Evolutionary conservation across 306 rosid species (phyloP).

Genomic region (Notholithocarpus densiflorus): DNA sequence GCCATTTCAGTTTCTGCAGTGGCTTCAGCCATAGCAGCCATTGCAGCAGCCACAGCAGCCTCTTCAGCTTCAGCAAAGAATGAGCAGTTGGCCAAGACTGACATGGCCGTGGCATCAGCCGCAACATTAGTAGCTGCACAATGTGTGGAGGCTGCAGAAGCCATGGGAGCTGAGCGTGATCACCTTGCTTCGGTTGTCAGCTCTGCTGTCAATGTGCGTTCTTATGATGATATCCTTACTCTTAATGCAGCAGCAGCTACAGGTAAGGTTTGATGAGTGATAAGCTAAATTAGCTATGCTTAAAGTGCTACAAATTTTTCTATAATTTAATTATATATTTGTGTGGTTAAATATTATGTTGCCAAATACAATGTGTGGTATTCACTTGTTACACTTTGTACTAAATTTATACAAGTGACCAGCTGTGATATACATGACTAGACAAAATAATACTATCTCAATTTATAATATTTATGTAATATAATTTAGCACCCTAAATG

Average conservation of each 20-base stretch:
- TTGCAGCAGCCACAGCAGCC: conserved; percentile 80
- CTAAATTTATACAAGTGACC: no score
- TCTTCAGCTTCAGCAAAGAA: conserved; percentile 57
- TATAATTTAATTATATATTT: no score
- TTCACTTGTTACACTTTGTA: no score
- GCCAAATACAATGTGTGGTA: no score
- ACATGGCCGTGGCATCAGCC: conserved; percentile 90
- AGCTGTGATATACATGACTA: no score
- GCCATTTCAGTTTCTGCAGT: conserved; percentile 89
- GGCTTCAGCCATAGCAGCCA: conserved; percentile 85
- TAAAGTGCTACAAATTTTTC: no score
- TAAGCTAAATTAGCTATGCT: background rate
- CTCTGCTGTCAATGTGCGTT: conserved; percentile 87
- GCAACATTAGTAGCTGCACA: conserved; percentile 92
- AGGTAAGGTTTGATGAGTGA: conserved; percentile 35
- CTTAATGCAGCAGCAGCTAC: conserved; percentile 98
- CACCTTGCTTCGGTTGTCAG: conserved; percentile 81
- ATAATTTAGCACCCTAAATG: background rate
- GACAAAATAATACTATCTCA: no score
- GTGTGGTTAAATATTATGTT: no score
- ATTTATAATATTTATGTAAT: background rate
- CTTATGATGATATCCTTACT: conserved; percentile 83
- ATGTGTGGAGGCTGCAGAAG: conserved; percentile 93
- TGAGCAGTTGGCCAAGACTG: conserved; percentile 64
- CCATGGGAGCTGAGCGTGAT: conserved; percentile 91